Conservation (phyloP, 495 filamentous ascomycete genomes). For the Aspergillus asperescens region DNA sequence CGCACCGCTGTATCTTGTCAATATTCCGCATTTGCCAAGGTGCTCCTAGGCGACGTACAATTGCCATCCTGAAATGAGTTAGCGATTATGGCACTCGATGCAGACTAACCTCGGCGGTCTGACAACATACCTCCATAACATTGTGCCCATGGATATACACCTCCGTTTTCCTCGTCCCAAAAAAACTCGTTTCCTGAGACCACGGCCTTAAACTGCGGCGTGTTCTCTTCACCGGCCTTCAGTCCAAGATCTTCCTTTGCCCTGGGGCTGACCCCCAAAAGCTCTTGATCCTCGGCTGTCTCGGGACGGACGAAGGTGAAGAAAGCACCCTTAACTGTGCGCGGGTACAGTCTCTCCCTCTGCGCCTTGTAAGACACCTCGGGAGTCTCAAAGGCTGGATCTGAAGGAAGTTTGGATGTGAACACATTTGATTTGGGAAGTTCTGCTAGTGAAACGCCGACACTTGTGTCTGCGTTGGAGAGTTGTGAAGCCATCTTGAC, state of each 20-base stretch:
- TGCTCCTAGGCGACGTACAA: constrained; percentile 36
- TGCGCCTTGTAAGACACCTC: constrained; percentile 72
- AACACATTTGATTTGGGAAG: constrained; percentile 85
- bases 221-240: constrained; percentile 56
- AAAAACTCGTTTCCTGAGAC: constrained; percentile 76
- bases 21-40: not conserved
- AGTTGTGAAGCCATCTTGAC: constrained; percentile 51
- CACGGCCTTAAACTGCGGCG: constrained; percentile 66
- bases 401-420: constrained; percentile 71
- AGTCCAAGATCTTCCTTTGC: constrained; percentile 79
- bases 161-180: constrained; percentile 53
- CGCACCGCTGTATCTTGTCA: constrained; percentile 48
- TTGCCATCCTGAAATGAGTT: constrained; percentile 46
- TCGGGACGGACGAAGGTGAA: constrained; percentile 91
- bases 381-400: constrained; percentile 75
- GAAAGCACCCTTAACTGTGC: constrained; percentile 76
- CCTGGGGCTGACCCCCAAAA: constrained; percentile 69
- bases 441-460: constrained; percentile 49
- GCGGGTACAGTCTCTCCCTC: constrained; percentile 68
- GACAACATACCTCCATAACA: constrained; percentile 76
- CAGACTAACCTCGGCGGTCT: too few species aligned
- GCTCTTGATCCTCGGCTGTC: constrained; percentile 59
- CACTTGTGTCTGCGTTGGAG: constrained; percentile 27
- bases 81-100: not conserved
- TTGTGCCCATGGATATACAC: constrained; percentile 93